Evolutionary conservation across 2,329 filamentous ascomycete genomes (phyloP).

Genomic region (Aspergillus sp.): DNA sequence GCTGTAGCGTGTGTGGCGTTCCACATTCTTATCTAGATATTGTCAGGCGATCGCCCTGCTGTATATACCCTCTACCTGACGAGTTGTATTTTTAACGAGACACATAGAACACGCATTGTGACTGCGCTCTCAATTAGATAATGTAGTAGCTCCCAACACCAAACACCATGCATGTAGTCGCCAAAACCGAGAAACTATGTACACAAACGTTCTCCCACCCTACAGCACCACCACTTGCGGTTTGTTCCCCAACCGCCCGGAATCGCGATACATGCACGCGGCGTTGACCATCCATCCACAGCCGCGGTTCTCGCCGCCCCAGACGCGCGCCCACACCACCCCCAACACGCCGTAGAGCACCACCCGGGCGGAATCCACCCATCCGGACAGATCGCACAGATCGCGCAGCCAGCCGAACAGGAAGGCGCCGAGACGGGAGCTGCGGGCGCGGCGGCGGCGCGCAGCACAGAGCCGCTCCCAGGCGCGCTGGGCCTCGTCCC

Average conservation of each 20-base stretch:
- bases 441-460: slow-evolving; percentile 25
- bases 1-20: slow-evolving; percentile 26
- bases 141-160: too few relatives aligned
- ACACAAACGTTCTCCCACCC: neutral
- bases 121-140: too few relatives aligned
- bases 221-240: slow-evolving; percentile 36
- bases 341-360: slow-evolving; percentile 53
- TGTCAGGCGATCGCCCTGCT: neutral
- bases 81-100: neutral
- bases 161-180: too few relatives aligned
- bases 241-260: slow-evolving; percentile 35
- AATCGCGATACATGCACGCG: slow-evolving; percentile 44
- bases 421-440: slow-evolving; percentile 22
- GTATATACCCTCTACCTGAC: slow-evolving; percentile 4
- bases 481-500: slow-evolving; percentile 69
- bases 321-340: slow-evolving; percentile 60
- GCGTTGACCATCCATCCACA: slow-evolving; percentile 60
- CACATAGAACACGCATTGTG: neutral
- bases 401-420: slow-evolving; percentile 34
- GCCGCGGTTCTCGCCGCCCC: slow-evolving; percentile 52
- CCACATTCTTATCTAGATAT: neutral
- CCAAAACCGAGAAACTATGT: neutral
- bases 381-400: slow-evolving; percentile 31
- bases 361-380: slow-evolving; percentile 53
- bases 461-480: slow-evolving; percentile 65